A percentile compares a stretch with the other conserved stretches of the same genome.
phyloP scores from a whole-genome alignment of 176 grass and related monocot genomes.

The Paspalum notatum region DNA sequence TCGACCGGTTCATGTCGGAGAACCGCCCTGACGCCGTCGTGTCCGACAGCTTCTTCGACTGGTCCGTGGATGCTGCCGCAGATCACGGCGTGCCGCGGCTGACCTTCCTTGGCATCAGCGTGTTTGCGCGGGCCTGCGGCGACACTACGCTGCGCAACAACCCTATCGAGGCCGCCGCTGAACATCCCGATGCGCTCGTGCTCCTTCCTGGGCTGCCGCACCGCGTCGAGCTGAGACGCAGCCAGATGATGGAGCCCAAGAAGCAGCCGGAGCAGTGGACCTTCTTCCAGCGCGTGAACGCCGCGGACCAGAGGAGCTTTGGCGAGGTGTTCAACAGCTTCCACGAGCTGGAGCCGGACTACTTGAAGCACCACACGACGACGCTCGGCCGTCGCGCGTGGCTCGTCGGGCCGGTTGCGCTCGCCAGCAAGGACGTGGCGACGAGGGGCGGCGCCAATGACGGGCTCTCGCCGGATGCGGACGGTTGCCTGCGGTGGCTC shows the following conservation, averaged over 20 bases:
- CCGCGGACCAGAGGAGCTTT: no score
- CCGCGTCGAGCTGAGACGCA: slow-evolving; percentile 43
- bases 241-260: slow-evolving; percentile 23
- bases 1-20: slow-evolving; percentile 38
- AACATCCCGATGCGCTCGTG: slow-evolving; percentile 5
- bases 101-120: slow-evolving; percentile 52
- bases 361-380: no score
- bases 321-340: no score
- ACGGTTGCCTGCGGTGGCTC: no score
- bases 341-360: no score
- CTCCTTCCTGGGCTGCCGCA: slow-evolving; percentile 50
- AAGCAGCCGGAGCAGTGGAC: no score
- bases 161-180: slow-evolving; percentile 10
- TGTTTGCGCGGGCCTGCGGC: slow-evolving; percentile 41
- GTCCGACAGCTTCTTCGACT: slow-evolving; percentile 53
- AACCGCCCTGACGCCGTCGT: slow-evolving; percentile 49
- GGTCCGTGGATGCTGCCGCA: slow-evolving; percentile 38
- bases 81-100: slow-evolving; percentile 49
- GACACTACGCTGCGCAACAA: slow-evolving; percentile 17
- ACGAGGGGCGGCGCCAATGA: no score
- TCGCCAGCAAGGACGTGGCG: no score
- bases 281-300: no score
- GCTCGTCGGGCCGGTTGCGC: no score
- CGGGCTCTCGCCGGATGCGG: no score
- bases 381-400: no score